phyloP scores from a whole-genome alignment of 1,284 basidiomycete genomes.

The Pyrrhoderma noxium region DNA sequence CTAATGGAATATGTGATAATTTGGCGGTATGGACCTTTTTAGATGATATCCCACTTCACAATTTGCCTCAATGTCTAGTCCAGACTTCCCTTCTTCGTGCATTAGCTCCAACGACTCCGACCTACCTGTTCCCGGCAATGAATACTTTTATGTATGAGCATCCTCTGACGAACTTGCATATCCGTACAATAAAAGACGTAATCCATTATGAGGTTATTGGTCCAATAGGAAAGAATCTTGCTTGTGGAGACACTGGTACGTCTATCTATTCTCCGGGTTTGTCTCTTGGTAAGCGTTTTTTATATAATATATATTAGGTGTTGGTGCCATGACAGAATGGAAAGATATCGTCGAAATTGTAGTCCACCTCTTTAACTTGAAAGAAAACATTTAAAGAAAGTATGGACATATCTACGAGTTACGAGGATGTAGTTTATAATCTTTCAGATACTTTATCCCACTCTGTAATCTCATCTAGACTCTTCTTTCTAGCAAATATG shows the following conservation, averaged over 20 bases:
- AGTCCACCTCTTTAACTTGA: slow-evolving; percentile 46
- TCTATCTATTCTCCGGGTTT: slow-evolving; percentile 3
- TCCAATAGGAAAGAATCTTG: slow-evolving; percentile 80
- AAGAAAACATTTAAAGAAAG: neutral
- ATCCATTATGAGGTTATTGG: slow-evolving; percentile 79
- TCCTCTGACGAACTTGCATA: slow-evolving; percentile 82
- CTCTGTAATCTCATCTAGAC: neutral
- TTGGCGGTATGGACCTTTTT: slow-evolving; percentile 54
- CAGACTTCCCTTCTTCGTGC: slow-evolving; percentile 91
- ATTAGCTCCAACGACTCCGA: slow-evolving; percentile 72
- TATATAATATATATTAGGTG: neutral
- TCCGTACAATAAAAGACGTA: slow-evolving; percentile 62
- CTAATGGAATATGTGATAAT: slow-evolving; percentile 85
- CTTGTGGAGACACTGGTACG: slow-evolving; percentile 87
- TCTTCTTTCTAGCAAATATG: slow-evolving; percentile 62
- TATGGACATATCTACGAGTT: neutral
- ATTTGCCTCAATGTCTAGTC: neutral
- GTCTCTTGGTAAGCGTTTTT: neutral
- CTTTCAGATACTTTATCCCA: slow-evolving; percentile 5
- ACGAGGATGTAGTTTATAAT: neutral
- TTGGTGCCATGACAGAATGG: slow-evolving; percentile 95
- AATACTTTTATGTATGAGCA: slow-evolving; percentile 97
- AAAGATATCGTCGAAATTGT: slow-evolving; percentile 67
- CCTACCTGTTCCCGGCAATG: slow-evolving; percentile 94
- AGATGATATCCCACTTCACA: neutral